Base-by-base conservation (phyloP, 73 alveolate species). In the Symbiodinium natans region DNA sequence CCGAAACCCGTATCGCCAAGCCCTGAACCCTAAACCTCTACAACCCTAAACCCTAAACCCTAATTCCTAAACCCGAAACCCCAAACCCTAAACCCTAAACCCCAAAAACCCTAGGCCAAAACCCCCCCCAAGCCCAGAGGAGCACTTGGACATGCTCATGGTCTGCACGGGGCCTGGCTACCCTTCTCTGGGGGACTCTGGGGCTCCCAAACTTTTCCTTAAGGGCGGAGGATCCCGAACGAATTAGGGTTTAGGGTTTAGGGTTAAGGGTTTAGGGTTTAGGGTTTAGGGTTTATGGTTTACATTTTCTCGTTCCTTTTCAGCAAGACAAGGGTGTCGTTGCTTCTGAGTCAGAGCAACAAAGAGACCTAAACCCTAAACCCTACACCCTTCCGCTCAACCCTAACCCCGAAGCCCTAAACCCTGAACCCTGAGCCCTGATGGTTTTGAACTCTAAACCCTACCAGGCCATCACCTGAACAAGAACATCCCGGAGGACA, bases 401-500 rank as follows among this genome's bases (percentile, higher is more conserved):
- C 68, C 5, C 21, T 52, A 52, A 8, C 5, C 56, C 5, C 56
- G 5, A 43, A 43, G 56, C 56, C 56, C 56, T 5, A 43, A 43
- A 43, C 56, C 56, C 56, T 43, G 56, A 11, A 43, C 11, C 56
- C 56, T n/a, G n/a, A n/a, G n/a, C n/a, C n/a, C n/a, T n/a, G n/a
- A n/a, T n/a, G n/a, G n/a, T n/a, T n/a, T n/a, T 5, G 56, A 11
- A 11, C 11, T 43, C 56, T 43, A 46, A 46, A 13, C 59, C 59
- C 59, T 0, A 46, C 31, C 7, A 52, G 88, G 98, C 77, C 99
- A 93, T 63, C 99, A 93, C 93, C 56, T 93, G 52, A 83, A 93
- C 99, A 93, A 93, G 93, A 82, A 77, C 73, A 93, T 77, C 48
- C 99, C 92, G 11, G 99, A 82, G 93, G 97, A 21, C 43, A 56